Evolutionary conservation across 2,329 filamentous ascomycete species (phyloP).

Genomic region (Alternaria sp.): DNA sequence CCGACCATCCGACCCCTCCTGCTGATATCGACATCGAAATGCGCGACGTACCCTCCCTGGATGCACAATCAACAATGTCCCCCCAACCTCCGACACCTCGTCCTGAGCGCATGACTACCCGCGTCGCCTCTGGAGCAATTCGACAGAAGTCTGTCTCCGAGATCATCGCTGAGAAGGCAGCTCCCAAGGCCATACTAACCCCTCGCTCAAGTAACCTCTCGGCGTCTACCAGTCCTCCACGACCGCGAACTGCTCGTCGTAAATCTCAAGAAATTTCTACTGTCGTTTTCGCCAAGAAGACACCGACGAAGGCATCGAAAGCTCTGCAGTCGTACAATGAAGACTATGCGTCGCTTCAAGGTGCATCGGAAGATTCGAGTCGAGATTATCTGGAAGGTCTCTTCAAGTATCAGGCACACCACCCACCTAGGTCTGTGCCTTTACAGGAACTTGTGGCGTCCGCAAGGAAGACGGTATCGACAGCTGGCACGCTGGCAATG

Average conservation of each 20-base stretch:
- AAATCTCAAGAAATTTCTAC: conserved; percentile 73
- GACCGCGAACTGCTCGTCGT: conserved; percentile 31
- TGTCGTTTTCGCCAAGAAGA: conserved; percentile 78
- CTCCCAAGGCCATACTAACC: conserved; percentile 55
- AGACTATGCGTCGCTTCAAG: conserved; percentile 56
- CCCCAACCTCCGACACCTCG: conserved; percentile 37
- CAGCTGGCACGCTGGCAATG: conserved; percentile 81
- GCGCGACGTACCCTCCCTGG: conserved; percentile 36
- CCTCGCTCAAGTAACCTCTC: conserved; percentile 44
- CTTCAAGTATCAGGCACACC: conserved; percentile 66
- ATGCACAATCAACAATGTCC: conserved; percentile 16
- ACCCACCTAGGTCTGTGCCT: conserved; percentile 61
- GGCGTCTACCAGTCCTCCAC: conserved; percentile 36
- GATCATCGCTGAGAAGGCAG: conserved; percentile 69
- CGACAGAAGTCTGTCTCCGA: conserved; percentile 77
- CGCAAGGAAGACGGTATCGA: conserved; percentile 89
- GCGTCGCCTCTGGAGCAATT: conserved; percentile 74
- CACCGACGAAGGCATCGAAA: conserved; percentile 37
- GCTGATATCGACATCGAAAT: conserved; percentile 49
- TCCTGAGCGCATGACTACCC: conserved; percentile 69
- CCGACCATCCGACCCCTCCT: conserved; percentile 49
- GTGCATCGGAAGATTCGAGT: conserved; percentile 57
- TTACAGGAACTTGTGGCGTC: conserved; percentile 78
- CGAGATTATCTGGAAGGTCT: conserved; percentile 70
- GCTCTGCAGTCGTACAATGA: conserved; percentile 47